Percentiles rank a stretch among this genome's conserved stretches.
These are phyloP conservation scores for Suillus weaverae DNA, from an alignment of 768 basidiomycete genomes.

Conservation along the genomic window DNA sequence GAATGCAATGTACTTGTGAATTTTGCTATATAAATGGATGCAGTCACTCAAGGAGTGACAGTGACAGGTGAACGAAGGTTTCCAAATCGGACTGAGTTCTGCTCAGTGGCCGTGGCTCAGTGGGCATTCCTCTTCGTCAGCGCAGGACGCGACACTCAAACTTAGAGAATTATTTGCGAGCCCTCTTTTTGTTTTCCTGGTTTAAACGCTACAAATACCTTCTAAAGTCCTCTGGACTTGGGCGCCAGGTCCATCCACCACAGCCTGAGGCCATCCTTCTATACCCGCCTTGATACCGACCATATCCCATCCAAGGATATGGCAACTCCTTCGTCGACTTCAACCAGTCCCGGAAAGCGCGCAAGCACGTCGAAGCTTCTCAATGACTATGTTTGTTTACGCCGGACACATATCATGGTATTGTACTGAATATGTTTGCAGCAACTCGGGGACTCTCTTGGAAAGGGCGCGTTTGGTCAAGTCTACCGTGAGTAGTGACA, in stretches of 20 bases:
- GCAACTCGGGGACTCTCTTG: slow-evolving; percentile 97
- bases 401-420: slow-evolving; percentile 1
- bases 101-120: slow-evolving; percentile 2
- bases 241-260: not conserved
- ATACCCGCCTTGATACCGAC: slow-evolving; percentile 6
- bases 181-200: slow-evolving; percentile 15
- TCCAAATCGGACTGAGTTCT: slow-evolving; percentile 31
- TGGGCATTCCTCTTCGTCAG: slow-evolving; percentile 30
- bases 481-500: slow-evolving; percentile 76
- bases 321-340: slow-evolving; percentile 21
- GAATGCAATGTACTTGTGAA: not conserved
- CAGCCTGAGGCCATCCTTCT: slow-evolving; percentile 6
- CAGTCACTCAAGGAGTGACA: not conserved
- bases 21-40: not conserved
- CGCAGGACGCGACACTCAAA: slow-evolving; percentile 37
- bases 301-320: slow-evolving; percentile 15
- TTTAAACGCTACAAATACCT: not conserved
- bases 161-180: slow-evolving; percentile 13
- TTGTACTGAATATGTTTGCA: slow-evolving; percentile 30
- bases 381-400: slow-evolving; percentile 59
- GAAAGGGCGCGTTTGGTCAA: slow-evolving; percentile 96
- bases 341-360: slow-evolving; percentile 23
- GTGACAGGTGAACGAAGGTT: slow-evolving; percentile 14
- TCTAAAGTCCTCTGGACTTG: slow-evolving; percentile 1
- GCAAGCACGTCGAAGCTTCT: slow-evolving; percentile 51